A percentile compares a stretch with the other conserved stretches of the same genome.
phyloP scores from a whole-genome alignment of 2,329 filamentous ascomycete species.

The Spiromastix sp. region DNA sequence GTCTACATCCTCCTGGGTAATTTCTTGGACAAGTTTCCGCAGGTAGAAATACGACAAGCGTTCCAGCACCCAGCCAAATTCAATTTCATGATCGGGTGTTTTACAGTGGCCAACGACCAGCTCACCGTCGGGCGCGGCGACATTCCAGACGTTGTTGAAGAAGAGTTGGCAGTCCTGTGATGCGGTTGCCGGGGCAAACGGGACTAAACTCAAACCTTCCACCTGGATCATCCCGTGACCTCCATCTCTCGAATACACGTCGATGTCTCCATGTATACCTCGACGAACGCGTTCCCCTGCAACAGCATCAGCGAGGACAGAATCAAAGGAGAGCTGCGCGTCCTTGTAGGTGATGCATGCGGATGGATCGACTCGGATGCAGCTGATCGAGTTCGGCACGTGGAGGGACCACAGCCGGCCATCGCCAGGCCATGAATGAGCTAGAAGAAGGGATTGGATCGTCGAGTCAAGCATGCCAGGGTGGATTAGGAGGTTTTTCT shows the following conservation, averaged over 20 bases:
- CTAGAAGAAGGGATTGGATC: conserved; percentile 12
- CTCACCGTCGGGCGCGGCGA: conserved; percentile 3
- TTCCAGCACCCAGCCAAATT: conserved; percentile 4
- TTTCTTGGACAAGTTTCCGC: neutral
- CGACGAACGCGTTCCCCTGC: conserved; percentile 4
- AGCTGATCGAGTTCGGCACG: conserved; percentile 10
- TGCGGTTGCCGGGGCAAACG: conserved; percentile 6
- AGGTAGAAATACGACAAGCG: conserved; percentile 6
- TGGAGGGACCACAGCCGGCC: conserved; percentile 10
- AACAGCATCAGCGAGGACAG: conserved; percentile 9
- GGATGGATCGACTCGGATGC: neutral
- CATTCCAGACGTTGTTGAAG: conserved; percentile 3
- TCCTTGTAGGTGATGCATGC: conserved; percentile 2
- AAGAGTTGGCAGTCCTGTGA: conserved; percentile 6
- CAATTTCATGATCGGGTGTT: neutral
- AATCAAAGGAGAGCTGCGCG: conserved; percentile 11
- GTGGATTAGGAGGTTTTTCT: conserved; percentile 8
- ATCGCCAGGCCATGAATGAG: conserved; percentile 12
- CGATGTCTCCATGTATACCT: conserved; percentile 16
- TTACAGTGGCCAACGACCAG: neutral
- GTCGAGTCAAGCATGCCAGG: conserved; percentile 14
- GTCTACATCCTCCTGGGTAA: conserved; percentile 2
- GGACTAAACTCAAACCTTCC: conserved; percentile 7
- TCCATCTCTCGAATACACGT: conserved; percentile 13
- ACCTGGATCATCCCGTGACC: conserved; percentile 8